A percentile compares a stretch with the other conserved stretches of the same genome.
phyloP scores from a whole-genome alignment of 2,329 filamentous ascomycete genomes.

The Fusarium sp. region DNA sequence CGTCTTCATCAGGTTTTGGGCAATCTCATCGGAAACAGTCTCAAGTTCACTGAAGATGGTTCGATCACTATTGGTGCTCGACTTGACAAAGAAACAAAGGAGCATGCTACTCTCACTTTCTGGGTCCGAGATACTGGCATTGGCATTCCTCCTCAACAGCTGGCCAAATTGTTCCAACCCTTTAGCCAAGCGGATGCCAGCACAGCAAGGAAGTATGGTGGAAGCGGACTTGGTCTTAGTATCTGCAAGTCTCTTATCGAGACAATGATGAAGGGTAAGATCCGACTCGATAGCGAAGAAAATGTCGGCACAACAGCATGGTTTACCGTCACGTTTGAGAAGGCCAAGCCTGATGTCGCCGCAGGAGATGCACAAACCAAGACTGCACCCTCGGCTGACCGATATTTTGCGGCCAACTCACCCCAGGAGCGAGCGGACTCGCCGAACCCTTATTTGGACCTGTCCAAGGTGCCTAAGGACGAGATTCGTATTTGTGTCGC shows the following conservation, averaged over 20 bases:
- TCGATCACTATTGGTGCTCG: conserved; percentile 86
- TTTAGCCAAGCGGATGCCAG: conserved; percentile 94
- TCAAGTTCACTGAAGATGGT: conserved; percentile 92
- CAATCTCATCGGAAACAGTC: conserved; percentile 91
- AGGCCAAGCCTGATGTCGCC: conserved; percentile 74
- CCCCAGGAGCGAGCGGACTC: conserved; percentile 56
- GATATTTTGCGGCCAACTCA: conserved; percentile 50
- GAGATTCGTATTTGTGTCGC: conserved; percentile 91
- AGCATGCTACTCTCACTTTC: conserved; percentile 81
- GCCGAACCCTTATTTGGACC: conserved; percentile 68
- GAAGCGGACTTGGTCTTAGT: conserved; percentile 89
- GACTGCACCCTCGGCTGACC: conserved; percentile 54
- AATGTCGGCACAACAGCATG: conserved; percentile 78
- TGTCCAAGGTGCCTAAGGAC: conserved; percentile 80
- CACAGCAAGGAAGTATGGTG: conserved; percentile 90
- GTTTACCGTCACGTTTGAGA: conserved; percentile 89
- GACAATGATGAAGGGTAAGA: conserved; percentile 88
- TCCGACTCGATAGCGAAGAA: conserved; percentile 83
- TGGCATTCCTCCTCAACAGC: conserved; percentile 84
- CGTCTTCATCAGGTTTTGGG: conserved; percentile 77
- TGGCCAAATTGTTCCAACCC: conserved; percentile 88
- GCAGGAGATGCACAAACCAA: conserved; percentile 65
- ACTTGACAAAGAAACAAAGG: conserved; percentile 77
- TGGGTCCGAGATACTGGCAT: conserved; percentile 93
- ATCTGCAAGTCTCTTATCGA: conserved; percentile 97